Base-by-base conservation (phyloP, 78 protist genomes). In the Corallochytrium limacisporum region DNA sequence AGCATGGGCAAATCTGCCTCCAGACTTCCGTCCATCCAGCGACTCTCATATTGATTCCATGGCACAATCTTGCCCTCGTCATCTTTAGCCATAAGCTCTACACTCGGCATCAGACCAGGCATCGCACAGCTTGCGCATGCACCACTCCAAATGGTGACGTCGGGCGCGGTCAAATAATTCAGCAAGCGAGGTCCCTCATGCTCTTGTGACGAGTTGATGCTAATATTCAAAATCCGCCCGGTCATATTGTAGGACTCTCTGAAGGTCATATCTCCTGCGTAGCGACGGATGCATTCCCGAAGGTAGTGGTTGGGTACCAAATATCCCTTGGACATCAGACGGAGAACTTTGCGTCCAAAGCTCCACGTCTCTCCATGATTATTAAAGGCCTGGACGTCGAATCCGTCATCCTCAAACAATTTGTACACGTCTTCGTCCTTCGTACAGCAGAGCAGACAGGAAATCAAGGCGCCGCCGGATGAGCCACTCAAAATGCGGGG, bases 1-100 rank as follows among this genome's bases (percentile, higher is more conserved):
- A 28, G 20, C 72, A n/a, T 76, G n/a, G 93, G 93, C 26, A 87
- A 66, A 53, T 83, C 92, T 1, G 62, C 5, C 37, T 81, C 71
- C 9, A 82, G 43, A 3, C 71, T 40, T 29, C 86, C 92, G 51
- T 81, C 86, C 26, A 55, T 6, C 75, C 72, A 87, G 28, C 16
- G 20, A 28, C n/a, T 28, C 69, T 72, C 26, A 46, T 63, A 6
- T 29, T 33, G 42, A 13, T 28, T 39, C 48, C 48, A 32, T 10
- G 10, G 10, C 22, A 57, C 63, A 8, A 57, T 7, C 12, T 32
- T 28, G 42, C 63, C 63, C 13, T 32, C 33, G 16, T 57, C 29
- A 56, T 77, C 82, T 50, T 73, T 79, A 36, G 84, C 72, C 35
- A 67, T 3, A 28, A 87, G 69, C 46, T 75, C 59, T n/a, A 68